Evolutionary conservation across 257 asterid species (phyloP).

Genomic region (Nyctanthes arbortristis): DNA sequence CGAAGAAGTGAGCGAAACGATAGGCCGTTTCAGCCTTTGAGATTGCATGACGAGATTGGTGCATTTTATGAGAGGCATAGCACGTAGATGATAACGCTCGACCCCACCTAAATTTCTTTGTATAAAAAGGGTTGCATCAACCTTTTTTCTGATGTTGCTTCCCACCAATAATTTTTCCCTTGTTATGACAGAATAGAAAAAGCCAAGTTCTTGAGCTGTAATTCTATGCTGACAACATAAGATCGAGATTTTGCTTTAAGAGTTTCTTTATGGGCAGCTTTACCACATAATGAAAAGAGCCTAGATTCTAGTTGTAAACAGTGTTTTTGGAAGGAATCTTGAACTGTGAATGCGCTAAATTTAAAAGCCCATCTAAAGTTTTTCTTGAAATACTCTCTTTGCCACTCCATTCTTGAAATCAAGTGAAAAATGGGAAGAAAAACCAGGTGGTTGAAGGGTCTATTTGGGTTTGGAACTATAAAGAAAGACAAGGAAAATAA

Average conservation of each 20-base stretch:
- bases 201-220: slow-evolving; percentile 21
- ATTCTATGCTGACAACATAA: not conserved
- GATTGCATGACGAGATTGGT: too few relatives aligned
- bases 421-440: slow-evolving; percentile 55
- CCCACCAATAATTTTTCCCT: slow-evolving; percentile 15
- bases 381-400: slow-evolving; percentile 2
- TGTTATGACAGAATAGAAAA: slow-evolving; percentile 5
- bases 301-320: slow-evolving; percentile 10
- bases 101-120: not conserved
- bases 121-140: not conserved
- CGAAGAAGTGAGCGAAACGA: too few relatives aligned
- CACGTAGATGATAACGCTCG: not conserved
- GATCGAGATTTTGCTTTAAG: slow-evolving; percentile 15
- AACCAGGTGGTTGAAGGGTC: slow-evolving; percentile 54
- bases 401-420: slow-evolving; percentile 6
- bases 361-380: not conserved
- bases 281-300: slow-evolving; percentile 7
- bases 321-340: not conserved
- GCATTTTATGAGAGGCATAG: too few relatives aligned
- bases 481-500: slow-evolving; percentile 25
- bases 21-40: too few relatives aligned
- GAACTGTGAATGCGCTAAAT: not conserved
- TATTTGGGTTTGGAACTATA: slow-evolving; percentile 59
- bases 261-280: not conserved
- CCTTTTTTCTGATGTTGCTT: not conserved